Evolutionary conservation across 768 basidiomycete species (phyloP), one percentile per base, ranked within the genome.

Genomic region (Russula compacta): DNA sequence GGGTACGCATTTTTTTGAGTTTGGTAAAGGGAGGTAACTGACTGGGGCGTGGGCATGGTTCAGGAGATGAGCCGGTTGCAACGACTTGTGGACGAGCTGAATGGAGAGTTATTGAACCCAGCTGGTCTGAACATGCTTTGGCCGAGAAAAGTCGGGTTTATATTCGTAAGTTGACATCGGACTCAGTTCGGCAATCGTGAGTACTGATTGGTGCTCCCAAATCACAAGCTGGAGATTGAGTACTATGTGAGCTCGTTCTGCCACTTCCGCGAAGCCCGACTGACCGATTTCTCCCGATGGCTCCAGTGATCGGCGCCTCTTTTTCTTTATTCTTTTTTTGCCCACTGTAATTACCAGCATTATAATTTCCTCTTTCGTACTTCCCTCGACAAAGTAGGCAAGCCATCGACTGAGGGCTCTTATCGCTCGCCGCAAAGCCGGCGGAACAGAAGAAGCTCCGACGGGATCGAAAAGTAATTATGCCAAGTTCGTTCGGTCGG

Each of bases 151-250:
- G 86, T 89, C 58, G 97, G 89, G 0, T 94, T 95, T 72, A 78
- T 98, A 67, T 99, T 89, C 74, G 95, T 98, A 71, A 73, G 95
- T 87, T 17, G 51, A 29, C 9, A 32, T 57, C 2, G 24, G 3
- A 24, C 6, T 53, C 49, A 49, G 54, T 53, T 53, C 53, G 35
- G 51, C 39, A 43, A 52, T 15, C 36, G 19, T 19, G 49, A 12
- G 17, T 29, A 33, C 21, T 19, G 4, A 44, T 48, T 51, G 50
- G 48, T 59, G 53, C 40, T 19, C n/a, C 51, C 12, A 67, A n/a
- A n/a, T n/a, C n/a, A n/a, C n/a, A n/a, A 98, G 95, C 79, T 98
- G 67, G 95, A 98, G 77, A 90, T 98, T 60, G 95, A 98, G 69
- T 94, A 93, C 75, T 94, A 93, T 73, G 88, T 90, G 57, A 75